Evolutionary conservation across 2,329 filamentous ascomycete genomes (phyloP).

Genomic region (Ophiostoma perfectum): DNA sequence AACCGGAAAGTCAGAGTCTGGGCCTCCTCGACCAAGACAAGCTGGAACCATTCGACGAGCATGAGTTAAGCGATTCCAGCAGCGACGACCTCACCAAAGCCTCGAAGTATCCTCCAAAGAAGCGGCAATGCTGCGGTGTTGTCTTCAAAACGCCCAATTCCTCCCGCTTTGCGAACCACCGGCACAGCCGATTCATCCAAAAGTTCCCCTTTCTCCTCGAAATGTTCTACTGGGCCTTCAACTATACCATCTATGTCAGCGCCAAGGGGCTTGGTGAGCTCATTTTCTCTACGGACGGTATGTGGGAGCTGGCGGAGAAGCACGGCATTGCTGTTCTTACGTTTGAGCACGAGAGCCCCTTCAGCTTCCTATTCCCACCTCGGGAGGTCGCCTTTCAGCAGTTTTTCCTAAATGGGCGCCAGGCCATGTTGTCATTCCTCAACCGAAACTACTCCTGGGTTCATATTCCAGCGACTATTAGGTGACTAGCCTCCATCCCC

Average conservation of each 20-base stretch:
- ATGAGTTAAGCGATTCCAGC: neutral
- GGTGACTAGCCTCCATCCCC: neutral
- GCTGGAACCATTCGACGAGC: neutral
- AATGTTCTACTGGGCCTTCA: conserved; percentile 13
- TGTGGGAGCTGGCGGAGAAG: conserved; percentile 5
- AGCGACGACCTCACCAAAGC: neutral
- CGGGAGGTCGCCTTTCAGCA: conserved; percentile 3
- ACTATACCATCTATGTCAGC: conserved; percentile 4
- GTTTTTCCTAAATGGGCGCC: conserved; percentile 9
- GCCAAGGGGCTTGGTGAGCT: conserved; percentile 9
- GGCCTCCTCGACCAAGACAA: conserved; percentile 5
- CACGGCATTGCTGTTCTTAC: conserved; percentile 3
- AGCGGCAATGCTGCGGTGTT: conserved; percentile 6
- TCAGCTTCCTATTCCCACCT: conserved; percentile 4
- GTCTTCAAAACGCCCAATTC: conserved; percentile 3
- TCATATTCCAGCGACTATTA: conserved; percentile 7
- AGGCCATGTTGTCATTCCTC: conserved; percentile 10
- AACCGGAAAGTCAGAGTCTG: neutral
- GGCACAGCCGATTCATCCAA: conserved; percentile 6
- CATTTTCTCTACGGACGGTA: conserved; percentile 8
- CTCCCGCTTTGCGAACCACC: conserved; percentile 8
- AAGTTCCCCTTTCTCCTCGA: conserved; percentile 11
- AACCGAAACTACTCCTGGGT: conserved; percentile 14
- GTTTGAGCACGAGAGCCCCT: conserved; percentile 6
- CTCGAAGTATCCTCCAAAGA: neutral